Conservation (phyloP, 345 rosid genomes). For the Viola odorata region DNA sequence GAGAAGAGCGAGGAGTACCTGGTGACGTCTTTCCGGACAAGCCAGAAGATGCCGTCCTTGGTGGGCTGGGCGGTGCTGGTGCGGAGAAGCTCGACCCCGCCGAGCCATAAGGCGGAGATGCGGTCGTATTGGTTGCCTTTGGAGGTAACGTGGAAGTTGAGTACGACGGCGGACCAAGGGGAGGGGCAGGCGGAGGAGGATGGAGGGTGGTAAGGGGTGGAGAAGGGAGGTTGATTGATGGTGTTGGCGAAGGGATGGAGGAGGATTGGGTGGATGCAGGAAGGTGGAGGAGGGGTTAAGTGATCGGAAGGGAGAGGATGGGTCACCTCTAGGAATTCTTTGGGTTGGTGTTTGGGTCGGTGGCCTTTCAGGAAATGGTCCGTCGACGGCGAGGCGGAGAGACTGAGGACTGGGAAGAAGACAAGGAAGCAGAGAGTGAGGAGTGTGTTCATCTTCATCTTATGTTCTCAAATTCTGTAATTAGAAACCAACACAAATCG, state of each 20-base stretch:
- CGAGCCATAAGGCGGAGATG: constrained; percentile 75
- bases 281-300: constrained; percentile 27
- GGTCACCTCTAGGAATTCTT: constrained; percentile 48
- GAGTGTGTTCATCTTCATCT: no score
- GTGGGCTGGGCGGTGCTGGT: constrained; percentile 88
- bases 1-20: constrained; percentile 59
- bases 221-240: constrained; percentile 55
- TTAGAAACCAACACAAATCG: no score
- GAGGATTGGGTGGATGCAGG: constrained; percentile 51
- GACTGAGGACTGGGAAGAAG: no score
- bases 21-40: constrained; percentile 66
- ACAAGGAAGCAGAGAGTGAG: no score
- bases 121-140: constrained; percentile 75
- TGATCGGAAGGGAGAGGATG: constrained; percentile 51
- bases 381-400: no score
- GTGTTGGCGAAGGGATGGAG: constrained; percentile 82
- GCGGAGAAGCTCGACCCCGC: constrained; percentile 76
- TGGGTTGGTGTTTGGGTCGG: constrained; percentile 15
- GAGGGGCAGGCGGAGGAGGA: constrained; percentile 33
- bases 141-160: constrained; percentile 46
- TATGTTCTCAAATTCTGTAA: no score
- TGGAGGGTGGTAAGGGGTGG: constrained; percentile 57
- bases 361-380: no score
- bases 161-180: constrained; percentile 63
- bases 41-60: constrained; percentile 64